Conservation (phyloP, 768 basidiomycete species). For the Termitomyces sp. region DNA sequence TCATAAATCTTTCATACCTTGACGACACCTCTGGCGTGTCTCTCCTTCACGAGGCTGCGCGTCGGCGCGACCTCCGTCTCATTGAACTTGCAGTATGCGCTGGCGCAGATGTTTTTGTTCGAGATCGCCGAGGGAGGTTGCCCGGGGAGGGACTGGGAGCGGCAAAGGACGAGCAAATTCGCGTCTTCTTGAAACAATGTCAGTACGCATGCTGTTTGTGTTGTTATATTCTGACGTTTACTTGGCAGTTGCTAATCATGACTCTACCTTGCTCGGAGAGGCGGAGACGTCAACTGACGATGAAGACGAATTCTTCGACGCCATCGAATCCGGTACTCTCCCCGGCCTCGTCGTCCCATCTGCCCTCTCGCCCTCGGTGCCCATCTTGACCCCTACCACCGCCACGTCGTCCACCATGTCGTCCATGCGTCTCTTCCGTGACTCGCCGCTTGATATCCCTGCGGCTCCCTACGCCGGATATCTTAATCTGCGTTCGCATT, state of each 20-base stretch:
- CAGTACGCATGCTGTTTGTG: slow-evolving; percentile 19
- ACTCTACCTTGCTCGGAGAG: slow-evolving; percentile 54
- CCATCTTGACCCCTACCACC: not conserved
- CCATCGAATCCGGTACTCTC: slow-evolving; percentile 78
- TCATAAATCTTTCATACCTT: slow-evolving; percentile 73
- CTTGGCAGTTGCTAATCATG: slow-evolving; percentile 70
- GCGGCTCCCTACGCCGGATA: slow-evolving; percentile 62
- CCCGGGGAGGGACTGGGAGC: slow-evolving; percentile 48
- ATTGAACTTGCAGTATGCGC: slow-evolving; percentile 82
- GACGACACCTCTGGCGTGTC: slow-evolving; percentile 76
- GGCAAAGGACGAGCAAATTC: slow-evolving; percentile 78
- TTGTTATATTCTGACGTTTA: not conserved
- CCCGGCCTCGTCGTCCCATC: slow-evolving; percentile 62
- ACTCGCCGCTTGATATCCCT: not conserved
- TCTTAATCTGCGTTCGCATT: slow-evolving; percentile 44
- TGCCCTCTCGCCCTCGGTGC: slow-evolving; percentile 2
- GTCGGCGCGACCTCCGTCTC: slow-evolving; percentile 71
- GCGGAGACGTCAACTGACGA: slow-evolving; percentile 41
- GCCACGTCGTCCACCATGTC: not conserved
- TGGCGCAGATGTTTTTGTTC: slow-evolving; percentile 85
- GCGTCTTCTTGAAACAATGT: slow-evolving; percentile 84
- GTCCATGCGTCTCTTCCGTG: not conserved
- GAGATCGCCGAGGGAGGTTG: slow-evolving; percentile 69
- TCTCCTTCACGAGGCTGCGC: slow-evolving; percentile 83
- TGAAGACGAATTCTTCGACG: slow-evolving; percentile 97